Evolutionary conservation across 2,329 filamentous ascomycete species (phyloP), one percentile per base, ranked within the genome.

Genomic region (Colletotrichum cuscutae): DNA sequence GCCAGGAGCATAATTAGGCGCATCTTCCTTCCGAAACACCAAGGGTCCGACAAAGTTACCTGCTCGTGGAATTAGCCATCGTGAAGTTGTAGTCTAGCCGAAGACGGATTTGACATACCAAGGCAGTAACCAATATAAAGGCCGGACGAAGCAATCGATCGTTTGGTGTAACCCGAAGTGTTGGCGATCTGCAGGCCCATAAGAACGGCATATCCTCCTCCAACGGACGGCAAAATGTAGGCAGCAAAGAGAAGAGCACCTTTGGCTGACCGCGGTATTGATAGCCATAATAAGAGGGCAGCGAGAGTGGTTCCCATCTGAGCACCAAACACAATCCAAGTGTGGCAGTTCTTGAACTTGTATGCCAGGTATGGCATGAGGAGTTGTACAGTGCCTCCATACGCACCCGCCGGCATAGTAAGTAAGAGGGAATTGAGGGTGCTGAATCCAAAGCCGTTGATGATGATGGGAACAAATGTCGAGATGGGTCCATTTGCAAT

Each of bases 71-170:
- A n/a, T 42, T 3, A 49, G 42, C 6, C 56, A 32, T 24, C n/a
- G 22, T 3, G 5, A 4, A 22, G 2, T 5, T 8, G n/a, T 30
- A 6, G 15, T 22, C 24, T 1, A 11, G 53, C 11, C 8, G 3
- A 13, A 56, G 49, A 26, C 9, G 8, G 24, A 7, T 12, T n/a
- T 42, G 9, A 42, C 22, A 52, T 61, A 71, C 80, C 86, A 9
- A 88, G 78, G 75, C 86, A 88, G 74, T 88, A 88, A 1, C 86
- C 87, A 24, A 88, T 83, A 63, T 86, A 88, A 6, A 88, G 79
- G 0, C 86, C 86, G 2, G 85, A 86, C 1, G 85, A 86, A 1
- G 83, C 84, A 1, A 88, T 79, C 1, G 84, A 84, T 1, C 85
- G 80, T 77, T 89, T 88, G 0, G 87, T 88, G 65, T 88, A 88